phyloP scores from a whole-genome alignment of 2,329 filamentous ascomycete species.

The Sporothrix mexicana region DNA sequence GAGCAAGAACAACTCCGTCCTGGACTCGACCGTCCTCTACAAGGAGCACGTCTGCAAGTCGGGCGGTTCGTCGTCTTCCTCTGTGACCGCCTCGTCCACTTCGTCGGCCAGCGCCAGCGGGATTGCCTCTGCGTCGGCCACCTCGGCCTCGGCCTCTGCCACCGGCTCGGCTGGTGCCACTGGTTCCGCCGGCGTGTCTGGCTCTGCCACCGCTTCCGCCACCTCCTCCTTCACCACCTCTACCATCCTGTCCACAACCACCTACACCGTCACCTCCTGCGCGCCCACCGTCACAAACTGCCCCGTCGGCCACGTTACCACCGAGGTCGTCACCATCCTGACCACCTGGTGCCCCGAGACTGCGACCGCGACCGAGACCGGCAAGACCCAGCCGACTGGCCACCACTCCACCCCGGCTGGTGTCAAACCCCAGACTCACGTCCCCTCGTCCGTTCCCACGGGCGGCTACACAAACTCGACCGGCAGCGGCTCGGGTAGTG shows the following conservation, averaged over 20 bases:
- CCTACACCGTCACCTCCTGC: conserved; percentile 41
- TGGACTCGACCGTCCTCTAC: conserved; percentile 44
- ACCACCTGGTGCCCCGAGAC: conserved; percentile 47
- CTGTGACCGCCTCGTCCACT: background rate
- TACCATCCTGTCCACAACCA: conserved; percentile 39
- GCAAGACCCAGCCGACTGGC: background rate
- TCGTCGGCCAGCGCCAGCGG: background rate
- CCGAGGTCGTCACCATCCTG: conserved; percentile 41
- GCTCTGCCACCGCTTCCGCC: background rate
- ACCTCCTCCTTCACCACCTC: conserved; percentile 34
- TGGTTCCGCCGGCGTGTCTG: background rate
- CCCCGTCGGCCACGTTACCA: conserved; percentile 39
- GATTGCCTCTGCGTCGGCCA: background rate
- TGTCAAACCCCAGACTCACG: background rate
- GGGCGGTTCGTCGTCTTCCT: background rate
- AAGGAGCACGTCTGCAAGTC: conserved; percentile 31
- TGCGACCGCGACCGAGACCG: background rate
- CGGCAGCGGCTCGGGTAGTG: background rate
- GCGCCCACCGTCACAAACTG: conserved; percentile 37
- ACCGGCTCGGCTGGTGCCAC: background rate
- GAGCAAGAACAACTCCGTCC: conserved; percentile 42
- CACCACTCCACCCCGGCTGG: background rate
- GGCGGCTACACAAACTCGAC: conserved; percentile 25
- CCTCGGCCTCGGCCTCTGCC: background rate
- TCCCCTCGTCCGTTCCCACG: background rate